Evolutionary conservation across 192 early-diverging fungal species (phyloP), one percentile per base, ranked within the genome.

Genomic region (Lunasporangiospora selenospora): DNA sequence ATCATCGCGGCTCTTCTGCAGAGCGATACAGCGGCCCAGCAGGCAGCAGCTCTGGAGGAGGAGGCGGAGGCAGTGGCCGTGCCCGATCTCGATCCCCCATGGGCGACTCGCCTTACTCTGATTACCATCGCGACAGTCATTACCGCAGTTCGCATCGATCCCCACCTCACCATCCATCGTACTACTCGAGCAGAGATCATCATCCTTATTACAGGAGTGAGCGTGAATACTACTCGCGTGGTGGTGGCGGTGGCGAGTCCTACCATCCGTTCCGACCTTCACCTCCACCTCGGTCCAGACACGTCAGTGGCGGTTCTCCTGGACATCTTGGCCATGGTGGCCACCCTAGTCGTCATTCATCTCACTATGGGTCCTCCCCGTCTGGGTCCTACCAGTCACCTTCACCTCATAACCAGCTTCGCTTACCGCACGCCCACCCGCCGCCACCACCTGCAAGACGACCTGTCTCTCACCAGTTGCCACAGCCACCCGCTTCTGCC

Each of bases 201-300:
- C 67, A 62, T 19, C 54, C 69, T 2, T 73, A 73, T 19, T 73
- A 73, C 40, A 30, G 69, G 18, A 33, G 60, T 27, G 69, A 73
- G 23, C 37, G 69, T n/a, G 69, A 73, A 21, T 73, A 73, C 29
- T 73, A 73, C 45, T n/a, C n/a, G n/a, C 39, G 60, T 16, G 46
- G 69, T 46, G 61, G 61, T 24, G 39, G 50, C 44, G 40, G 53
- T 18, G 33, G 30, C 23, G 69, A 62, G 21, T 33, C 45, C 5
- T 73, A 73, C 33, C 69, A 73, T n/a, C 69, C 69, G 4, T 73
- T 63, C 44, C 45, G 69, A 24, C 69, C 69, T 3, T 63, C 69
- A 4, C 69, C 69, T 27, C 69, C 69, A 39, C 69, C 69, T 5
- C 27, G 69, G 18, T 73, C 69, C 30, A 73, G 69, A 42, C 69